These are phyloP conservation scores for Microthlaspi erraticum DNA, from an alignment of 345 rosid genomes.

Conservation along the genomic window DNA sequence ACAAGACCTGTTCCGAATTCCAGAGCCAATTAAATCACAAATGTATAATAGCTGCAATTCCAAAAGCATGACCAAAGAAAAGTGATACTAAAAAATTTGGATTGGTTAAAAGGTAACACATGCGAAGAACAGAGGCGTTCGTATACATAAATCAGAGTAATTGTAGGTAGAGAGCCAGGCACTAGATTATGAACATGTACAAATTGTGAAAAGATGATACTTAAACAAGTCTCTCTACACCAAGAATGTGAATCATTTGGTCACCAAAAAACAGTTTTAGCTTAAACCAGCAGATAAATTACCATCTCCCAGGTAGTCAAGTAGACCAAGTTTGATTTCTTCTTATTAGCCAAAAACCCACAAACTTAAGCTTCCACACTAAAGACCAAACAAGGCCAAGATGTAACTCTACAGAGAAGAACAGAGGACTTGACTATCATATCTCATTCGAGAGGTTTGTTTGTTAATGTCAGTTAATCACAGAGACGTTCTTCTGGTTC, in stretches of 20 bases:
- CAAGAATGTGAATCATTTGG: not conserved
- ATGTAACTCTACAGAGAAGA: too few species aligned
- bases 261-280: not conserved
- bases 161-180: too few species aligned
- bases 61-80: constrained; percentile 18
- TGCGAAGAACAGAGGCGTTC: too few species aligned
- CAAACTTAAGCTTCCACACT: constrained; percentile 2
- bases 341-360: too few species aligned
- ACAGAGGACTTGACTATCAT: too few species aligned
- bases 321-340: too few species aligned
- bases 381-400: constrained; percentile 16
- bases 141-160: too few species aligned
- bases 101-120: not conserved
- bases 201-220: not conserved
- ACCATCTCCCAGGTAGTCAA: not conserved
- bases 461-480: constrained; percentile 11
- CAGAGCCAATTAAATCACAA: constrained; percentile 8
- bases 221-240: not conserved
- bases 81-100: not conserved
- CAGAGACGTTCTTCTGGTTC: constrained; percentile 39
- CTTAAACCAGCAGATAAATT: not conserved
- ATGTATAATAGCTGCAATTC: constrained; percentile 23
- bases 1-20: constrained; percentile 26
- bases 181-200: too few species aligned
- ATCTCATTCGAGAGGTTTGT: not conserved